Percentiles rank a stretch among this genome's conserved stretches.
phyloP scores from a whole-genome alignment of 805 yeast genomes.

The Candida ovalis region DNA sequence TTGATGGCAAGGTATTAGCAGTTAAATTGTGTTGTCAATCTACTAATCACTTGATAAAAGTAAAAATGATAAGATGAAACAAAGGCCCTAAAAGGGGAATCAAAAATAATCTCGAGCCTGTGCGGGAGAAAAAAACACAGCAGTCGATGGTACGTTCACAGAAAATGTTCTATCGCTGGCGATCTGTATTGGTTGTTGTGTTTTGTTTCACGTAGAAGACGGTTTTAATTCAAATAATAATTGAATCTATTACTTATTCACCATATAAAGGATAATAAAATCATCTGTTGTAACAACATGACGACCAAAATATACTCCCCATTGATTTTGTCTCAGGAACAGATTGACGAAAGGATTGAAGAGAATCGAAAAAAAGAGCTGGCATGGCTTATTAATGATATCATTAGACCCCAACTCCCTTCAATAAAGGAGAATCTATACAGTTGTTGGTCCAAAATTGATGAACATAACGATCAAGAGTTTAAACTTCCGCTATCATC shows the following conservation, averaged over 20 bases:
- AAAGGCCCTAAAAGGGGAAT: neutral
- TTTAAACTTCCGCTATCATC: constrained; percentile 58
- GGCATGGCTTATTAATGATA: constrained; percentile 44
- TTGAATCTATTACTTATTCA: no score
- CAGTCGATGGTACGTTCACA: no score
- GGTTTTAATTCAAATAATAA: no score
- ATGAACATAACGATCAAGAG: constrained; percentile 34
- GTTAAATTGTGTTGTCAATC: no score
- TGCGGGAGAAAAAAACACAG: neutral
- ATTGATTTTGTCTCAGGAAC: neutral
- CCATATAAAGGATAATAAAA: no score
- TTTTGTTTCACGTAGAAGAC: no score
- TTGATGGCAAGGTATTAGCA: neutral
- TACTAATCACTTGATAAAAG: neutral
- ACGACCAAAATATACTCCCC: constrained; percentile 22
- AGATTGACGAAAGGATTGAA: constrained; percentile 4
- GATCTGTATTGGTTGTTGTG: no score
- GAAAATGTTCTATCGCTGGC: no score
- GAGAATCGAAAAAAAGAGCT: constrained; percentile 30
- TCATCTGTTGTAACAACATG: no score
- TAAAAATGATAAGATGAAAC: neutral
- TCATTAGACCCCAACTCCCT: constrained; percentile 47
- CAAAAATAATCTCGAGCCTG: no score
- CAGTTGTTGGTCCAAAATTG: constrained; percentile 37
- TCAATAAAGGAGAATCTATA: constrained; percentile 40